Conservation (phyloP, 805 yeast genomes). For the Suhomyces faveliae region DNA sequence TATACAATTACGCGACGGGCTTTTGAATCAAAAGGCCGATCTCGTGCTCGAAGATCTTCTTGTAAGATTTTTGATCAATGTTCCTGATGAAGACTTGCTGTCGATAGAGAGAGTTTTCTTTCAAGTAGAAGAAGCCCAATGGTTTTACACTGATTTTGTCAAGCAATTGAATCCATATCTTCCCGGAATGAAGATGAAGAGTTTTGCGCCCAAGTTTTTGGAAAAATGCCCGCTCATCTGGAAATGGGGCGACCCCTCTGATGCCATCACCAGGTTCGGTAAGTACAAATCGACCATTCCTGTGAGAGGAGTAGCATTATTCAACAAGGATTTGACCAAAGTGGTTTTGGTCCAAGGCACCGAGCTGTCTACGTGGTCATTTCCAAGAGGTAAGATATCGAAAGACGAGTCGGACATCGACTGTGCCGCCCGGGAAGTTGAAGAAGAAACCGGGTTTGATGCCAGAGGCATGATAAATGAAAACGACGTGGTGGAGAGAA, state of each 20-base stretch:
- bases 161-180: conserved; percentile 69
- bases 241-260: conserved; percentile 82
- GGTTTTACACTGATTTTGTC: conserved; percentile 90
- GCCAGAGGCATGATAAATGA: conserved; percentile 65
- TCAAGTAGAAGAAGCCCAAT: conserved; percentile 96
- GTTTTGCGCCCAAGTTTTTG: conserved; percentile 66
- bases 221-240: conserved; percentile 72
- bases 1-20: conserved; percentile 52
- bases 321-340: conserved; percentile 68
- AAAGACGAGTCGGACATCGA: conserved; percentile 85
- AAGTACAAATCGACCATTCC: conserved; percentile 88
- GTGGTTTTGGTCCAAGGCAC: conserved; percentile 80
- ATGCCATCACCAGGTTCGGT: conserved; percentile 76
- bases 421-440: conserved; percentile 90
- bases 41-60: conserved; percentile 79
- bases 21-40: conserved; percentile 65
- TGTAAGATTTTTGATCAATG: conserved; percentile 86
- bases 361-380: conserved; percentile 82
- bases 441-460: conserved; percentile 93
- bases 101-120: conserved; percentile 79
- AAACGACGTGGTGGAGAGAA: conserved; percentile 75
- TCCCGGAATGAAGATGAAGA: conserved; percentile 75
- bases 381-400: conserved; percentile 95
- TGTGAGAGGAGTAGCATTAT: conserved; percentile 91
- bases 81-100: conserved; percentile 87